phyloP scores from a whole-genome alignment of 805 yeast species.

The Kazachstania martiniae region DNA sequence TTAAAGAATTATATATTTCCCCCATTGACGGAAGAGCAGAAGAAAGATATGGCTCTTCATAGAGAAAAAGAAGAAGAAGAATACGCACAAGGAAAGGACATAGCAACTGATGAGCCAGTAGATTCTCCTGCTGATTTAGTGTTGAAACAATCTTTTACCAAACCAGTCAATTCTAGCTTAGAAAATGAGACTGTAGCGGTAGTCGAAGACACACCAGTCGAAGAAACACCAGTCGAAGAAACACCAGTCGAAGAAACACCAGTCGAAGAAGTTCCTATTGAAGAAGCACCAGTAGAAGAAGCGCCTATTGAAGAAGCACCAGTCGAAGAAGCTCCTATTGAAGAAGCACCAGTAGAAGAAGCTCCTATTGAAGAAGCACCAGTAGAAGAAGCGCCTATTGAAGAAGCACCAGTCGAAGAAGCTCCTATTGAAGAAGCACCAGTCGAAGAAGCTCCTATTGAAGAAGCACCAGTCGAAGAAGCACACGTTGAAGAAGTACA shows the following conservation, averaged over 20 bases:
- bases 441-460: slow-evolving; percentile 1
- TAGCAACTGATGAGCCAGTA: too few relatives aligned
- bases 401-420: slow-evolving; percentile 3
- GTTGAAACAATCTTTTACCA: too few relatives aligned
- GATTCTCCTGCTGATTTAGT: too few relatives aligned
- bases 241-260: slow-evolving; percentile 5
- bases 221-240: slow-evolving; percentile 1
- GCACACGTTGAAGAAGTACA: slow-evolving; percentile 3
- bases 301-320: slow-evolving; percentile 1
- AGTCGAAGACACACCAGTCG: slow-evolving; percentile 2
- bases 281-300: slow-evolving; percentile 9
- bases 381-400: slow-evolving; percentile 2
- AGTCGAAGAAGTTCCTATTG: slow-evolving; percentile 5
- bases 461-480: slow-evolving; percentile 2
- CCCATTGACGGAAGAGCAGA: neutral
- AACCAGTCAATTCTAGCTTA: neutral
- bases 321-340: slow-evolving; percentile 2
- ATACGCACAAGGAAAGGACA: neutral
- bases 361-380: neutral
- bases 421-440: neutral
- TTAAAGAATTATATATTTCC: slow-evolving; percentile 38
- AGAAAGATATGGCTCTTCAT: neutral
- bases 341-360: neutral
- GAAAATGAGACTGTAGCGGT: slow-evolving; percentile 4
- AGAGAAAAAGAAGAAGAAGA: slow-evolving; percentile 3